These are phyloP conservation scores for Diaporthe sp. DNA, from an alignment of 2,329 filamentous ascomycete species.

Conservation along the genomic window DNA sequence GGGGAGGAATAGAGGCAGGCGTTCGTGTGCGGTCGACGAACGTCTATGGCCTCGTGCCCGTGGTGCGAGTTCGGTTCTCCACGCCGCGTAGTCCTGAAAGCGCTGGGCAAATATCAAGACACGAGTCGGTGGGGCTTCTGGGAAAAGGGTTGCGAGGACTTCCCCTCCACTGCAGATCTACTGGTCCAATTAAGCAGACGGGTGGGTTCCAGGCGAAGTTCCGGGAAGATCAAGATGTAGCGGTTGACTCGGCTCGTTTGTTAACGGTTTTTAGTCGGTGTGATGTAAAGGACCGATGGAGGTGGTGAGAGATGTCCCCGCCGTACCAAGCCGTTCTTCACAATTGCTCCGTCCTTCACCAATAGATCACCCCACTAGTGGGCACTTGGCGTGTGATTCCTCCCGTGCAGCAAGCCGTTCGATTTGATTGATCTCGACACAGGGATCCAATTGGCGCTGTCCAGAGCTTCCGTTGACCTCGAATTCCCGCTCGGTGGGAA, in stretches of 20 bases:
- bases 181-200: slow-evolving; percentile 26
- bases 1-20: slow-evolving; percentile 16
- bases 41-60: slow-evolving; percentile 29
- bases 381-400: slow-evolving; percentile 40
- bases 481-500: neutral
- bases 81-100: slow-evolving; percentile 26
- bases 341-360: slow-evolving; percentile 26
- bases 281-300: slow-evolving; percentile 37
- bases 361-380: slow-evolving; percentile 38
- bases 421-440: neutral
- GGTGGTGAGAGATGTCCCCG: slow-evolving; percentile 38
- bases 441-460: slow-evolving; percentile 4
- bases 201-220: slow-evolving; percentile 30
- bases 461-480: neutral
- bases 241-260: slow-evolving; percentile 26
- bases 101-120: slow-evolving; percentile 34
- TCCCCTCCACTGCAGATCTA: slow-evolving; percentile 9
- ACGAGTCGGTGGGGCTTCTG: slow-evolving; percentile 30
- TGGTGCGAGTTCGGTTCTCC: slow-evolving; percentile 2
- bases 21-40: slow-evolving; percentile 36
- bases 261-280: slow-evolving; percentile 32
- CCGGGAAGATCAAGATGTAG: slow-evolving; percentile 15
- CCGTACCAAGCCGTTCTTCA: slow-evolving; percentile 36
- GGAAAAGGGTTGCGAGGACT: slow-evolving; percentile 22
- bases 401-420: slow-evolving; percentile 27